Evolutionary conservation across 805 yeast genomes (phyloP).

Genomic region (Yamadazyma ubonensis): DNA sequence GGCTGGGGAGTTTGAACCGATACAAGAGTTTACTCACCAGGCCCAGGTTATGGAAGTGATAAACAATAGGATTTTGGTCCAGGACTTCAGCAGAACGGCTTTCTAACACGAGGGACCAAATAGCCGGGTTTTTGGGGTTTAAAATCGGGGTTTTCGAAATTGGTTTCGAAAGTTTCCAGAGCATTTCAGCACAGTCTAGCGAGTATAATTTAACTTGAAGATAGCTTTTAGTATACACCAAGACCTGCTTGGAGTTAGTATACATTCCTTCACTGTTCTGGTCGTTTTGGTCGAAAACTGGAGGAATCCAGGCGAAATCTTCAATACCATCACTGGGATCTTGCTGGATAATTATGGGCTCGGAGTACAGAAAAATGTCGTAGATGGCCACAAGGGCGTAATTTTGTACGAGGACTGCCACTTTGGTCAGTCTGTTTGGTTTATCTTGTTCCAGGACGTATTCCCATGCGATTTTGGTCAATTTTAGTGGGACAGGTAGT

Average conservation of each 20-base stretch:
- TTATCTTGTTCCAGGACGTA: not conserved
- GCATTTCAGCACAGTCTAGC: conserved; percentile 32
- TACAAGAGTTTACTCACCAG: conserved; percentile 27
- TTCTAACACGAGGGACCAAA: conserved; percentile 31
- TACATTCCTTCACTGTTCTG: conserved; percentile 27
- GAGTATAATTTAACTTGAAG: conserved; percentile 36
- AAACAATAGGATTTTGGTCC: conserved; percentile 18
- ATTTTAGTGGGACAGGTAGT: not conserved
- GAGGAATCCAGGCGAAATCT: conserved; percentile 35
- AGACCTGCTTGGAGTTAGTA: conserved; percentile 32
- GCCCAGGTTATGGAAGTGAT: conserved; percentile 35
- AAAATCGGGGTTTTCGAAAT: conserved; percentile 15
- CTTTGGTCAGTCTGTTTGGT: conserved; percentile 23
- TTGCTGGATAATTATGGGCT: conserved; percentile 34
- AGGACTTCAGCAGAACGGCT: conserved; percentile 12
- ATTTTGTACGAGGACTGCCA: conserved; percentile 28
- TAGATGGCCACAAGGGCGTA: conserved; percentile 22
- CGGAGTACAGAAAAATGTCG: conserved; percentile 19
- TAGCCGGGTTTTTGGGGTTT: conserved; percentile 8
- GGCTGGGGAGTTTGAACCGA: conserved; percentile 20
- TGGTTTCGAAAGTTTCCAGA: conserved; percentile 36
- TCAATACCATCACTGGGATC: conserved; percentile 28
- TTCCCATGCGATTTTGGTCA: conserved; percentile 15
- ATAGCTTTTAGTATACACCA: conserved; percentile 26
- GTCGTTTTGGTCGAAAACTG: conserved; percentile 15